Evolutionary conservation across 2,329 filamentous ascomycete species (phyloP), one percentile per base, ranked within the genome.

Genomic region (Penicillium palitans): DNA sequence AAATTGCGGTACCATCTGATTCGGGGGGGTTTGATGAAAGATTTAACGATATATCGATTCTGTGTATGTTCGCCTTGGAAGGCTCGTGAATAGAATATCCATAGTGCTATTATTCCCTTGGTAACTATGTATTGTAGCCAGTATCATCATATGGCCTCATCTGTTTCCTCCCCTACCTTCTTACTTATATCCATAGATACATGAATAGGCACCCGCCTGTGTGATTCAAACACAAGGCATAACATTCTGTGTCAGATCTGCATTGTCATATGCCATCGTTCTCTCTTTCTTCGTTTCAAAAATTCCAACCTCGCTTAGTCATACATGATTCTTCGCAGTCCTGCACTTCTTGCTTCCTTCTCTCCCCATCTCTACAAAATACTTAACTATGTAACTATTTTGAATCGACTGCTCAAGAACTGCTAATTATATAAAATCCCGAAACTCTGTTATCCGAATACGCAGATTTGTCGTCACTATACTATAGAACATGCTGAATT

Each of bases 11-110:
- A 25, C 31, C 15, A 47, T 44, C 9, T 53, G 21, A 42, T 19
- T 37, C 7, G 31, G 48, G 25, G 25, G 40, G 31, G 21, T 12
- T 37, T 37, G 46, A 48, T 45, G 29, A 37, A 47, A 37, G 46
- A 44, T 44, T 27, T 51, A 41, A 51, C 40, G 51, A 46, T 46
- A 44, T 37, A 47, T 54, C 52, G 29, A 50, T 46, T 47, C 27
- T 42, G 47, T 42, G 47, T 49, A 37, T 56, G 39, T 51, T 42
- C 25, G 39, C 45, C 27, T 33, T 49, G 15, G 24, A 53, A 19
- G 33, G 47, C 54, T 39, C 9, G 44, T 52, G 35, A 48, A 54
- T 57, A 54, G 50, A 54, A 41, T 21, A 35, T 33, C 19, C 17
- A 27, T n/a, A 48, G 42, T 33, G 44, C 10, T 27, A 19, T 44